A percentile compares a stretch with the other conserved stretches of the same genome.
Conservation (phyloP, 2,329 filamentous ascomycete genomes). For the Simplicillium aogashimaense region DNA sequence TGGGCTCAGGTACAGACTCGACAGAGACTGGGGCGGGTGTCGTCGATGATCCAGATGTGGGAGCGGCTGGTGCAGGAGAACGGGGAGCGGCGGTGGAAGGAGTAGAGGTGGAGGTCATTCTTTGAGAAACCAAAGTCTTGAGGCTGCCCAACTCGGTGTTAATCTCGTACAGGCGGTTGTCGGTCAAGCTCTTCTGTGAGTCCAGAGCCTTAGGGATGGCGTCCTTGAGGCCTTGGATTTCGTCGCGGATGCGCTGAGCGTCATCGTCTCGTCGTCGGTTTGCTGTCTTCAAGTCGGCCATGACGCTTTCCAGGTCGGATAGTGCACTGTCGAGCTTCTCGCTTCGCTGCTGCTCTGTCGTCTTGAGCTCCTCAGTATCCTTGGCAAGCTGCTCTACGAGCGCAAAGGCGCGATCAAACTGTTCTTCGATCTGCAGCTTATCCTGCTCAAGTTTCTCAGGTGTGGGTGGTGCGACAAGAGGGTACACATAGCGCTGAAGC, state of each 20-base stretch:
- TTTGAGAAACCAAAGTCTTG: conserved; percentile 70
- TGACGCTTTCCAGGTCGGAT: conserved; percentile 72
- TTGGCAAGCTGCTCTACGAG: conserved; percentile 85
- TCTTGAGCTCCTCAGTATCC: conserved; percentile 82
- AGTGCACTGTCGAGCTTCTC: conserved; percentile 75
- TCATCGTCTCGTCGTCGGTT: conserved; percentile 81
- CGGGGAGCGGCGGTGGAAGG: conserved; percentile 13
- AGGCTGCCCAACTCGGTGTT: conserved; percentile 82
- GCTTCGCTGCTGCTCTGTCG: conserved; percentile 74
- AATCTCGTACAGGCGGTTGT: conserved; percentile 74
- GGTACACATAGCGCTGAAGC: conserved; percentile 73
- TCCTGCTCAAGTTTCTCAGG: conserved; percentile 90
- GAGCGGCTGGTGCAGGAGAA: conserved; percentile 4
- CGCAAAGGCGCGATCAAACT: conserved; percentile 85
- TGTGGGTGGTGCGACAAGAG: conserved; percentile 85
- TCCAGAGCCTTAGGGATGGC: conserved; percentile 82
- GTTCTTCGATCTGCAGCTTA: conserved; percentile 84
- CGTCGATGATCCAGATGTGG: neutral
- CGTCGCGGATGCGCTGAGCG: conserved; percentile 73
- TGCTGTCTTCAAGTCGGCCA: conserved; percentile 71
- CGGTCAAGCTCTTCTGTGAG: conserved; percentile 75
- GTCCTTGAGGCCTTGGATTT: conserved; percentile 73
- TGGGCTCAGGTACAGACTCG: conserved; percentile 2
- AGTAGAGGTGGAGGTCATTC: conserved; percentile 34
- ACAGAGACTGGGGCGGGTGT: neutral